phyloP scores from a whole-genome alignment of 148 eudicot genomes.

The Dysphania ambrosioides region DNA sequence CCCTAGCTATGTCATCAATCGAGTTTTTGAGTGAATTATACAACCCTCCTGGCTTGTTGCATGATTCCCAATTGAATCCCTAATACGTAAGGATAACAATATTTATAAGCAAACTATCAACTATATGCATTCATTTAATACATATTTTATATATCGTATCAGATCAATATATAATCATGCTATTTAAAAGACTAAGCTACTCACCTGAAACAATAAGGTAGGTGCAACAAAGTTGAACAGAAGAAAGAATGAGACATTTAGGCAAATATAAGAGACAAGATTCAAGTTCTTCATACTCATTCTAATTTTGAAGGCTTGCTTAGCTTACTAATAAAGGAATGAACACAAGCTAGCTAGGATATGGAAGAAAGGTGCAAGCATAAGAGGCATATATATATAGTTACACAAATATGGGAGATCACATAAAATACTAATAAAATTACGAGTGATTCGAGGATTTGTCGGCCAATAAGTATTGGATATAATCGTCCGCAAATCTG shows the following conservation, averaged over 20 bases:
- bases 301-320: not conserved
- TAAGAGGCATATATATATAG: too few species aligned
- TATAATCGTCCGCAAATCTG: too few species aligned
- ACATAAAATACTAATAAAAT: too few species aligned
- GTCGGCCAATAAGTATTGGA: too few species aligned
- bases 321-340: too few species aligned
- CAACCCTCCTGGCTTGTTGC: slow-evolving; percentile 54
- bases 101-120: not conserved
- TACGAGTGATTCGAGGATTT: too few species aligned
- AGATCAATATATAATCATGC: not conserved
- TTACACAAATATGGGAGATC: too few species aligned
- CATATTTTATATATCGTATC: not conserved
- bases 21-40: slow-evolving; percentile 45
- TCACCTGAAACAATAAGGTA: slow-evolving; percentile 52
- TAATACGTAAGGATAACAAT: not conserved
- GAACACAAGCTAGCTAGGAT: too few species aligned
- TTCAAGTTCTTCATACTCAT: slow-evolving; percentile 13
- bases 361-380: too few species aligned
- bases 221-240: slow-evolving; percentile 29
- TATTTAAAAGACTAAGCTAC: not conserved
- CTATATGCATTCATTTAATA: not conserved
- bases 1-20: slow-evolving; percentile 49
- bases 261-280: slow-evolving; percentile 6
- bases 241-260: slow-evolving; percentile 2
- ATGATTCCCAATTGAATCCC: slow-evolving; percentile 83